Base-by-base conservation (phyloP, 2,329 filamentous ascomycete species). In the Claviceps sp. region DNA sequence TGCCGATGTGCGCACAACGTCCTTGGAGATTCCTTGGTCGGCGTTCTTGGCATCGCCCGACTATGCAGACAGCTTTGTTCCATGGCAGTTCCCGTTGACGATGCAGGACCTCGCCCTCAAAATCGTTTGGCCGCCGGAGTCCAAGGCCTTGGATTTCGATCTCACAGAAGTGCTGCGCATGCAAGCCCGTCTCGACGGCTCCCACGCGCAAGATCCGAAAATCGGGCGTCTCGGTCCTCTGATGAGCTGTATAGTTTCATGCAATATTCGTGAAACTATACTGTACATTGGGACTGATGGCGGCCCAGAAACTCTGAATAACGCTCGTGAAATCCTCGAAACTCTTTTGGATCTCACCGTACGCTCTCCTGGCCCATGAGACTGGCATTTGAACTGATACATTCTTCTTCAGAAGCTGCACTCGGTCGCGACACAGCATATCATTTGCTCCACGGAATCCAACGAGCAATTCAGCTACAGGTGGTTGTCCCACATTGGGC, bases 231-330 rank as follows among this genome's bases (percentile, higher is more conserved):
- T 50, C 13, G 49, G 4, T 9, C 2, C 7, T 20, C 20, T 50
- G 16, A 20, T 40, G n/a, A 2, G 13, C 1, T 50, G 49, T 11
- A 16, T 1, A 2, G 5, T 66, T 5, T 60, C 64, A 0, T 26
- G 62, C 53, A 66, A 66, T n/a, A 43, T 65, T 18, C 54, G 36
- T 18, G 57, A 57, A 1, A 58, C 59, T 9, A 22, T 62, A 9
- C 8, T 67, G 2, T 67, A 67, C 14, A 55, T 67, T 9, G 64
- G 61, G 2, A 60, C 60, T 2, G 36, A 54, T 5, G 13, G 50
- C 2, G 48, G 50, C 6, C 13, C 22, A 16, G 34, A 51, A 5
- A 41, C 45, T 7, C 11, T 66, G 14, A 22, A 55, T 4, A 50
- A 54, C 4, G 54, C 56, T 4, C 48, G 14, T 6, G 4, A 16